Percentiles rank a stretch among this genome's conserved stretches.
Conservation (phyloP, 495 filamentous ascomycete genomes). For the Hypoxylon trugodes region DNA sequence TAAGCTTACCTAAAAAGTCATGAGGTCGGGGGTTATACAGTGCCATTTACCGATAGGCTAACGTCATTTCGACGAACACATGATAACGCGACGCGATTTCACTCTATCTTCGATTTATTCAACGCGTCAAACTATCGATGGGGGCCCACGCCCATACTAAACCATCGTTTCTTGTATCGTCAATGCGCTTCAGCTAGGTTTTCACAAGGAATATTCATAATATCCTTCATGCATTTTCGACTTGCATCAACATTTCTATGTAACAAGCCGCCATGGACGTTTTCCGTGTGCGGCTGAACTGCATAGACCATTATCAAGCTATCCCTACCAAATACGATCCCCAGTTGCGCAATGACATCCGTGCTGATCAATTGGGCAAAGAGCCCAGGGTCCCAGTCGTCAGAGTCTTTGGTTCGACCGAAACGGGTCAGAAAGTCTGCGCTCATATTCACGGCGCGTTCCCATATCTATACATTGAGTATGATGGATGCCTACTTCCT, state of each 20-base stretch:
- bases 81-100: constrained; percentile 40
- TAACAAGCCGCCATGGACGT: constrained; percentile 60
- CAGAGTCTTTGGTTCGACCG: constrained; percentile 90
- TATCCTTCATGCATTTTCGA: constrained; percentile 23
- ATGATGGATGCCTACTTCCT: constrained; percentile 71
- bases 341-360: constrained; percentile 67
- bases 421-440: constrained; percentile 95
- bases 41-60: not conserved
- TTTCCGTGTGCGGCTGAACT: constrained; percentile 90
- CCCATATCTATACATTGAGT: constrained; percentile 92
- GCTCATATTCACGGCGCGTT: constrained; percentile 96
- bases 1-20: too few species aligned
- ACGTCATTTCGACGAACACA: constrained; percentile 18
- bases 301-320: constrained; percentile 91
- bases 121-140: constrained; percentile 33
- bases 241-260: constrained; percentile 17
- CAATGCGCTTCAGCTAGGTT: not conserved
- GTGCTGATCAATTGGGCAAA: constrained; percentile 58
- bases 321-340: constrained; percentile 84
- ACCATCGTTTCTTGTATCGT: not conserved
- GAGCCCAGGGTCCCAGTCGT: constrained; percentile 84
- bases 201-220: not conserved
- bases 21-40: too few species aligned
- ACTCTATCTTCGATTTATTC: constrained; percentile 6
- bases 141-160: not conserved